Percentiles rank a stretch among this genome's conserved stretches.
Evolutionary conservation across 1,139 yeast species (phyloP).

Genomic region (Suhomyces guaymorum): DNA sequence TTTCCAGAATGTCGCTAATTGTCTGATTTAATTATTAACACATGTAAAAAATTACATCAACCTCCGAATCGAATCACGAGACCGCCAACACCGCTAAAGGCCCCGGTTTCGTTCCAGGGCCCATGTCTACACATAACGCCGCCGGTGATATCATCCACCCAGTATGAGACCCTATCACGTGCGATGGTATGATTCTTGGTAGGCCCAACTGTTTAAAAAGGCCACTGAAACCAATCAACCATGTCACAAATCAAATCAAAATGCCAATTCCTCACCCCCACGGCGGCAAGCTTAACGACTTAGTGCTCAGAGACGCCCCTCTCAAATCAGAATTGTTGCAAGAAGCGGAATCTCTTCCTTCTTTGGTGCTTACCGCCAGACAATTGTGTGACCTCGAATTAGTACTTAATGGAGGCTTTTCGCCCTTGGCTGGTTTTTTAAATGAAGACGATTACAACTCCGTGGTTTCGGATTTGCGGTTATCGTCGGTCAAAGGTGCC

Average conservation of each 20-base stretch:
- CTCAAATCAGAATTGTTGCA: constrained; percentile 55
- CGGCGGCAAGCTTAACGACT: constrained; percentile 87
- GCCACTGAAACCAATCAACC: background rate
- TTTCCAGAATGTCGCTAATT: no score
- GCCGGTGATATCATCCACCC: no score
- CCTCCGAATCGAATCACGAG: no score
- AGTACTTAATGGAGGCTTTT: constrained; percentile 90
- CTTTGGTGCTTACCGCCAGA: constrained; percentile 71
- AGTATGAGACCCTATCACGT: constrained; percentile 18
- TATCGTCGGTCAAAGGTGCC: constrained; percentile 47
- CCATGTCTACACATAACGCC: no score
- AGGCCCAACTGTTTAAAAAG: background rate
- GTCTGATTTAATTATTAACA: no score
- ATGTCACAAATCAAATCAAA: no score
- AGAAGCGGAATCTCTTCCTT: constrained; percentile 52
- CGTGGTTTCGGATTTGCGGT: constrained; percentile 77
- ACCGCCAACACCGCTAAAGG: background rate
- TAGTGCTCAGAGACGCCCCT: constrained; percentile 75
- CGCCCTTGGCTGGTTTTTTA: constrained; percentile 87
- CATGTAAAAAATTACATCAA: no score
- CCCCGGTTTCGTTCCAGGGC: no score
- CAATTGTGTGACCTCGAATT: constrained; percentile 93
- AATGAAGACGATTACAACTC: constrained; percentile 76
- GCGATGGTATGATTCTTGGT: constrained; percentile 20
- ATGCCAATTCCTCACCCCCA: constrained; percentile 81